A percentile compares a stretch with the other conserved stretches of the same genome.
These are phyloP conservation scores for Moesziomyces antarcticus DNA, from an alignment of 1,284 basidiomycete species.

Conservation along the genomic window DNA sequence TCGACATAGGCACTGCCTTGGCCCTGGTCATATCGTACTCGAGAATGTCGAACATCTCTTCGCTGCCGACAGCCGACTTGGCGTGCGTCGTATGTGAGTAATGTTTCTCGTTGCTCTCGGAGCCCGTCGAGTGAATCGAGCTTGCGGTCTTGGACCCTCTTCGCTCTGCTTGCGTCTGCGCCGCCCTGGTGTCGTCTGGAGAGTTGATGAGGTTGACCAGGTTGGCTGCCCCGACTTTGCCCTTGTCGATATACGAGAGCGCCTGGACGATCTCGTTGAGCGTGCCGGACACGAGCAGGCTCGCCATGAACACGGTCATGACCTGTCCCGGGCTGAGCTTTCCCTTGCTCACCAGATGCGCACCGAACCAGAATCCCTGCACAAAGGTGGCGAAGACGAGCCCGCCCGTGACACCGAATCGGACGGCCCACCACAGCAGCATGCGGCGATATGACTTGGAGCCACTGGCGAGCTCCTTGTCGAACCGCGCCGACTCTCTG, in stretches of 20 bases:
- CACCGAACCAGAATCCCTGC: slow-evolving; percentile 95
- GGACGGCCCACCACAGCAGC: slow-evolving; percentile 80
- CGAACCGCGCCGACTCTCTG: slow-evolving; percentile 74
- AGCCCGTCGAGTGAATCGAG: slow-evolving; percentile 16
- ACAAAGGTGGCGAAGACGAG: slow-evolving; percentile 91
- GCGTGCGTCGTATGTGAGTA: not conserved
- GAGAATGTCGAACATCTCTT: slow-evolving; percentile 15
- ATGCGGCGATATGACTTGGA: slow-evolving; percentile 71
- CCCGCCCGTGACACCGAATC: slow-evolving; percentile 76
- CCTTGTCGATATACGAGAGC: slow-evolving; percentile 81
- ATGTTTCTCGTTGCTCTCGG: slow-evolving; percentile 12
- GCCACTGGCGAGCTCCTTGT: slow-evolving; percentile 71
- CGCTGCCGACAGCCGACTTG: not conserved
- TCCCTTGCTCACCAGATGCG: slow-evolving; percentile 82
- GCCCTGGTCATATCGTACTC: slow-evolving; percentile 32
- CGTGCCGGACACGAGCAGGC: slow-evolving; percentile 85
- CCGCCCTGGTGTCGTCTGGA: not conserved
- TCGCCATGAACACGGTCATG: slow-evolving; percentile 97
- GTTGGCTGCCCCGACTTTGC: slow-evolving; percentile 83
- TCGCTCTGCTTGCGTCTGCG: not conserved
- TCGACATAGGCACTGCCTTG: slow-evolving; percentile 47
- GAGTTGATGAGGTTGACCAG: slow-evolving; percentile 75
- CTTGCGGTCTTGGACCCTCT: not conserved
- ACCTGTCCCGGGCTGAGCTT: slow-evolving; percentile 79
- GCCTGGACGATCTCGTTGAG: slow-evolving; percentile 86